These are phyloP conservation scores for Colletotrichum siamense DNA, from an alignment of 2,329 filamentous ascomycete species.

Conservation along the genomic window DNA sequence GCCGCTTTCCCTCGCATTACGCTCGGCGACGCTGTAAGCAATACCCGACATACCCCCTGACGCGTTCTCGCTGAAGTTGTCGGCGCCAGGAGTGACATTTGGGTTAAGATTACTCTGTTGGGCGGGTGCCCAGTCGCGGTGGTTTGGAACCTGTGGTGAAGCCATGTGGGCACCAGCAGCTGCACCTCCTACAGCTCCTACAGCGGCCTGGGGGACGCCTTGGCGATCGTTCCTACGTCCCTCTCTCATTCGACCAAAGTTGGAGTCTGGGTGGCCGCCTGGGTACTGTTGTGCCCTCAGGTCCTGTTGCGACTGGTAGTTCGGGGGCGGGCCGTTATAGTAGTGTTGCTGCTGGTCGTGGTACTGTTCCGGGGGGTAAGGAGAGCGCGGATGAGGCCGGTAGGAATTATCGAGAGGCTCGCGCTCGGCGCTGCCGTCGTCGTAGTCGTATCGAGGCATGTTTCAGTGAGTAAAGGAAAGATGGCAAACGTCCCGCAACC, in stretches of 20 bases:
- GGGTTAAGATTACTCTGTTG: slow-evolving; percentile 30
- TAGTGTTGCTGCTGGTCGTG: slow-evolving; percentile 16
- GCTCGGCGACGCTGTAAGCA: slow-evolving; percentile 69
- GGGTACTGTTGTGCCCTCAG: slow-evolving; percentile 13
- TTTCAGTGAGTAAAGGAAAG: slow-evolving; percentile 20
- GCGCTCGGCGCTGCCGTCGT: slow-evolving; percentile 20
- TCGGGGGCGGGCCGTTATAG: slow-evolving; percentile 5
- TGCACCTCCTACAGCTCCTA: slow-evolving; percentile 26
- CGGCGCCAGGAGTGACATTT: slow-evolving; percentile 65
- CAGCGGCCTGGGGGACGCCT: slow-evolving; percentile 24
- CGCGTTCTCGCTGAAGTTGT: slow-evolving; percentile 69
- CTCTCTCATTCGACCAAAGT: slow-evolving; percentile 37
- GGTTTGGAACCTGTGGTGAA: slow-evolving; percentile 7
- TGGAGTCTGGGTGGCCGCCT: slow-evolving; percentile 41
- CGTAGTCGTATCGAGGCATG: slow-evolving; percentile 25
- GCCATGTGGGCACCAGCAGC: slow-evolving; percentile 18
- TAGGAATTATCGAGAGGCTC: slow-evolving; percentile 23
- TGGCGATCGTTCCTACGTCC: slow-evolving; percentile 37
- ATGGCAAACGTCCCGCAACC: neutral
- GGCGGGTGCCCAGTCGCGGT: slow-evolving; percentile 7
- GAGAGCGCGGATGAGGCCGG: slow-evolving; percentile 14
- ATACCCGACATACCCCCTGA: slow-evolving; percentile 72
- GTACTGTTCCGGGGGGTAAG: slow-evolving; percentile 15
- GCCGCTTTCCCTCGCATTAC: slow-evolving; percentile 68
- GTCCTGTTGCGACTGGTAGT: slow-evolving; percentile 2